phyloP scores from a whole-genome alignment of 1,139 yeast genomes.

The Geotrichum phurueaensis region DNA sequence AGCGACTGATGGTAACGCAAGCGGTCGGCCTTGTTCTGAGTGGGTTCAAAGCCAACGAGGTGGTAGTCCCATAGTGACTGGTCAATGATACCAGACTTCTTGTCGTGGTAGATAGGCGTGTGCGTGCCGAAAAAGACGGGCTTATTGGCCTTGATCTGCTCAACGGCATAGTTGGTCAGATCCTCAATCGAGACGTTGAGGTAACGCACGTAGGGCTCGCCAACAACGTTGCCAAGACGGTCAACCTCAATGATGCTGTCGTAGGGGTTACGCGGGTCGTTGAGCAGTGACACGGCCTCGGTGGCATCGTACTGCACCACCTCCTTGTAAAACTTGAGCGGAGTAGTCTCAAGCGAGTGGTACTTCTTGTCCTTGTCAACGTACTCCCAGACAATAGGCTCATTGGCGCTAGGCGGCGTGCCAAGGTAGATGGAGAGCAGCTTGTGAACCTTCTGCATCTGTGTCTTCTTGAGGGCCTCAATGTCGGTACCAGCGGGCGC shows the following conservation, averaged over 20 bases:
- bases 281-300: constrained; percentile 58
- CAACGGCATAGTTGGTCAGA: constrained; percentile 55
- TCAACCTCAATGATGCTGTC: constrained; percentile 62
- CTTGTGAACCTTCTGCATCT: constrained; percentile 59
- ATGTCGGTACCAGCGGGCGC: constrained; percentile 34
- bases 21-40: constrained; percentile 54
- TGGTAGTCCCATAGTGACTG: constrained; percentile 59
- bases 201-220: constrained; percentile 62
- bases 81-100: constrained; percentile 62
- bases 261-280: constrained; percentile 73
- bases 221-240: constrained; percentile 63
- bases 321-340: constrained; percentile 54
- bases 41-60: constrained; percentile 55
- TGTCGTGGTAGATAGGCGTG: constrained; percentile 64
- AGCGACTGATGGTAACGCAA: constrained; percentile 52
- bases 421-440: constrained; percentile 64
- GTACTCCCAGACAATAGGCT: constrained; percentile 66
- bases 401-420: constrained; percentile 67
- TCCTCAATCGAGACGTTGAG: constrained; percentile 58
- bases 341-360: constrained; percentile 50
- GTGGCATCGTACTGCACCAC: constrained; percentile 50
- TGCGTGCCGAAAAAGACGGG: constrained; percentile 84
- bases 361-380: constrained; percentile 65
- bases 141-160: constrained; percentile 61
- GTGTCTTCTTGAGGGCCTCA: constrained; percentile 40